Percentiles rank a stretch among this genome's conserved stretches.
These are phyloP conservation scores for Peniophora sp. DNA, from an alignment of 1,284 basidiomycete species.

Conservation along the genomic window DNA sequence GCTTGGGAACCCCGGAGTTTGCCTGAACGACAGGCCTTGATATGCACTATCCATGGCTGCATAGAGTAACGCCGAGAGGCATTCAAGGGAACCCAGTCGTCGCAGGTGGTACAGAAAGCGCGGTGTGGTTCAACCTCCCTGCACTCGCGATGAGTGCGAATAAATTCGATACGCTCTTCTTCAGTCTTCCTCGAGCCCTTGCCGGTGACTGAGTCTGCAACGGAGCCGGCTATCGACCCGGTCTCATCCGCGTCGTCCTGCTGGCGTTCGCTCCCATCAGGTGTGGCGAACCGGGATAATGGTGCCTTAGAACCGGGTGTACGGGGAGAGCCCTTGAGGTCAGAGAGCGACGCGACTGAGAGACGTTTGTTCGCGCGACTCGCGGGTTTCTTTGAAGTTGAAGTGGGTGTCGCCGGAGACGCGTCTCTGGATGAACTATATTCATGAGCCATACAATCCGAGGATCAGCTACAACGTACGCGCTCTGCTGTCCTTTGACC, in stretches of 20 bases:
- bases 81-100: conserved; percentile 45
- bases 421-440: no score
- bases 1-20: no score
- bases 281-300: not conserved
- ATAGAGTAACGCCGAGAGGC: conserved; percentile 45
- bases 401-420: not conserved
- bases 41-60: conserved; percentile 50
- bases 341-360: not conserved
- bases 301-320: not conserved
- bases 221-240: conserved; percentile 19
- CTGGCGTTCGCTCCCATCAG: conserved; percentile 3
- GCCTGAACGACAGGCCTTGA: conserved; percentile 29
- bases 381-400: not conserved
- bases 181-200: conserved; percentile 42
- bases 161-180: conserved; percentile 50
- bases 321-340: not conserved
- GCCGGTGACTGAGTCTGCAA: conserved; percentile 33
- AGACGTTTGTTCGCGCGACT: not conserved
- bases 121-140: conserved; percentile 44
- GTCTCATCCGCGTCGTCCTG: conserved; percentile 12
- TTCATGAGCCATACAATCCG: no score
- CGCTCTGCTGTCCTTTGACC: no score
- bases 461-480: no score
- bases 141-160: conserved; percentile 50
- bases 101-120: conserved; percentile 47